Base-by-base conservation (phyloP, 805 yeast genomes). In the Cyberlindnera suaveolens region DNA sequence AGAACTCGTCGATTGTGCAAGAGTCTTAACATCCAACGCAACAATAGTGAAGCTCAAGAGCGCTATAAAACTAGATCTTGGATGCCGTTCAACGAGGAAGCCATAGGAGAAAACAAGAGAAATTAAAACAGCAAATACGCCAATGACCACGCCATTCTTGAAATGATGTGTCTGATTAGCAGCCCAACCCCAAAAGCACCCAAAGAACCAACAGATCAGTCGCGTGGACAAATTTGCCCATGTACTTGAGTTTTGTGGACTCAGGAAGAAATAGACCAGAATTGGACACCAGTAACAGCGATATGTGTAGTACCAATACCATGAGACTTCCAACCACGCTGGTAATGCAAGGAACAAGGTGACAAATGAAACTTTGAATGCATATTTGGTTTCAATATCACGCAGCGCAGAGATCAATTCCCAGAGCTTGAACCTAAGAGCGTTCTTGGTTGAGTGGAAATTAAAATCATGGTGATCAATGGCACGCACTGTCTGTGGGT, bases 111-210 rank as follows among this genome's bases (percentile, higher is more conserved):
- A 56, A 1, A 67, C 58, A 1, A 62, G 10, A 34, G 59, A 59
- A n/a, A 70, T 52, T 9, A 72, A 14, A 0, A 60, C 66, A 4
- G 69, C 64, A 51, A 72, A 68, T 3, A 64, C 63, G 10, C 67
- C 67, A 35, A 72, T 51, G 5, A 73, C 72, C 44, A 63, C 64
- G n/a, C 34, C 4, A 40, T 56, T 58, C 23, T 66, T 57, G 39
- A 62, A 68, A 40, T 64, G 65, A 17, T 60, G 50, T 1, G 77
- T 58, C 26, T 67, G 65, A 43, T 58, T 60, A 1, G 73, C 69
- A 13, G 72, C 66, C 64, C 76, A 74, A 1, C 72, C 78, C 70
- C 74, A 70, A 45, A 72, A 66, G 10, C 66, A 60, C 3, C 75
- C 75, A n/a, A 63, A 23, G 8, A 72, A 39, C 45, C 70, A 65